A percentile compares a stretch with the other conserved stretches of the same genome.
Evolutionary conservation across 768 basidiomycete species (phyloP).

Genomic region (Leccinum sublutescens): DNA sequence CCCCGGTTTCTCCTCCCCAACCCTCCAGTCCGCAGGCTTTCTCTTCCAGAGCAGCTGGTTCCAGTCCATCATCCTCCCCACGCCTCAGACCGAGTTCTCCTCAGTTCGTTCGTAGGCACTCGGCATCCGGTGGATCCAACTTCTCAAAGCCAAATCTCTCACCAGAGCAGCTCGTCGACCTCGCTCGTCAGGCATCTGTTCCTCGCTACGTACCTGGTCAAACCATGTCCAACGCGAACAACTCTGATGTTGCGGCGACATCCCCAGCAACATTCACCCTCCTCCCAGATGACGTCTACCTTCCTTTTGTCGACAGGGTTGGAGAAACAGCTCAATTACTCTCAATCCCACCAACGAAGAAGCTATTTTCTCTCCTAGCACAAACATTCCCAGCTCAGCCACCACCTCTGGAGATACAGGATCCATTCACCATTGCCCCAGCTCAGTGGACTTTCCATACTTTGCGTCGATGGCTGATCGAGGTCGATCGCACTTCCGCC

Average conservation of each 20-base stretch:
- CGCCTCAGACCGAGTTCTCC: conserved; percentile 52
- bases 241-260: not conserved
- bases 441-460: conserved; percentile 70
- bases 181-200: conserved; percentile 61
- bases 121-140: conserved; percentile 34
- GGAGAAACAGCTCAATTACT: conserved; percentile 72
- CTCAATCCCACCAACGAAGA: conserved; percentile 59
- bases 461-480: conserved; percentile 66
- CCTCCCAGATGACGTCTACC: conserved; percentile 71
- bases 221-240: conserved; percentile 5
- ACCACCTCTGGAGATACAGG: conserved; percentile 25
- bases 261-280: conserved; percentile 65
- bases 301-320: conserved; percentile 86
- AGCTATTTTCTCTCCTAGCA: conserved; percentile 68
- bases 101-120: conserved; percentile 28
- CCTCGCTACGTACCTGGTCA: conserved; percentile 31
- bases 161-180: conserved; percentile 72
- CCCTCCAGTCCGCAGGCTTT: conserved; percentile 30
- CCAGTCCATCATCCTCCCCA: conserved; percentile 41
- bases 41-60: conserved; percentile 29
- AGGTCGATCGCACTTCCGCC: conserved; percentile 56
- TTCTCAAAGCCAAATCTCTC: conserved; percentile 51
- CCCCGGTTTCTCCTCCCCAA: conserved; percentile 24
- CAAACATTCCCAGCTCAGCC: conserved; percentile 57
- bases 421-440: conserved; percentile 51